phyloP scores from a whole-genome alignment of 2,329 filamentous ascomycete species.

The Fusarium virguliforme region DNA sequence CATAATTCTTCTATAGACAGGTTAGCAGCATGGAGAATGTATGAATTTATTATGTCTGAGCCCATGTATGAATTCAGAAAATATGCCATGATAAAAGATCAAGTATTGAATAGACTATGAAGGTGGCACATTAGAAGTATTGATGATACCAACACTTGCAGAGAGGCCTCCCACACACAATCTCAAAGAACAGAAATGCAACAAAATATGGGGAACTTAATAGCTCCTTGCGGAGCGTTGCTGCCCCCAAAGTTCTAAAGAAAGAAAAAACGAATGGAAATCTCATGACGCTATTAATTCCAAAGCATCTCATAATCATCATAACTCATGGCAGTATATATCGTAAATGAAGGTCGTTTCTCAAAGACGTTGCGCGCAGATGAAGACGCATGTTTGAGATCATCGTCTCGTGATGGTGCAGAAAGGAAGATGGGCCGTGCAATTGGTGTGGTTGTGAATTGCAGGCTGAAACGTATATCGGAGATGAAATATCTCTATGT shows the following conservation, averaged over 20 bases:
- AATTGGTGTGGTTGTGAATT: background rate
- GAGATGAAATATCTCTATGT: background rate
- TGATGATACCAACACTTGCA: no score
- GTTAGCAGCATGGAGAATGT: background rate
- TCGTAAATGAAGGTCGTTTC: constrained; percentile 12
- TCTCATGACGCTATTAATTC: background rate
- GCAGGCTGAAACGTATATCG: constrained; percentile 8
- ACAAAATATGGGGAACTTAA: background rate
- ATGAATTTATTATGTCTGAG: background rate
- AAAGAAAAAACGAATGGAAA: background rate
- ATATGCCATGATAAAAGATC: background rate
- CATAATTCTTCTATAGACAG: background rate
- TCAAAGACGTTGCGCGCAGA: background rate
- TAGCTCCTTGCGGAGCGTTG: constrained; percentile 1
- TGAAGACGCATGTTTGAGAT: background rate
- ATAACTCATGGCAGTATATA: background rate
- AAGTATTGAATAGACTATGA: background rate
- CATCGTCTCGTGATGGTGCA: background rate
- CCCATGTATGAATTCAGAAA: background rate
- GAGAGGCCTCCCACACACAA: no score
- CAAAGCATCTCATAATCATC: background rate
- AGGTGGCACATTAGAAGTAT: no score
- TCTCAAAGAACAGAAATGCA: no score
- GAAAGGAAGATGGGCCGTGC: background rate
- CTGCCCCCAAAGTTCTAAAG: background rate